phyloP scores from a whole-genome alignment of 169 alveolate genomes.

The Plasmodium vinckei region DNA sequence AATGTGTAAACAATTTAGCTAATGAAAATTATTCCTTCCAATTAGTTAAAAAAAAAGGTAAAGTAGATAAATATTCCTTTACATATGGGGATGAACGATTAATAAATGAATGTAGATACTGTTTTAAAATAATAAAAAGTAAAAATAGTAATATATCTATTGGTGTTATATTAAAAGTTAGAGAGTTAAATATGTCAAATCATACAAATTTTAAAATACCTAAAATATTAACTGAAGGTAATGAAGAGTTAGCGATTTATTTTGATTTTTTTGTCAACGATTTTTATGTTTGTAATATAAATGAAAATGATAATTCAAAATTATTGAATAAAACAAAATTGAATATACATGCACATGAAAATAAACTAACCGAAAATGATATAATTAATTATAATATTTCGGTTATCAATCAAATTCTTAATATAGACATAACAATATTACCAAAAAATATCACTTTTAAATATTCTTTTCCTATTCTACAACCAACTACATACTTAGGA shows the following conservation, averaged over 20 bases:
- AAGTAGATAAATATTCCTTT: conserved; percentile 27
- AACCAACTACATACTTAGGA: conserved; percentile 44
- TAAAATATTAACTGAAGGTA: conserved; percentile 6
- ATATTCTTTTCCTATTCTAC: conserved; percentile 34
- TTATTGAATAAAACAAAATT: conserved; percentile 59
- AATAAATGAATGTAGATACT: conserved; percentile 45
- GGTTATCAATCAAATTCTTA: conserved; percentile 40
- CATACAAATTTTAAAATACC: conserved; percentile 41
- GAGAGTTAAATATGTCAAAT: conserved; percentile 15
- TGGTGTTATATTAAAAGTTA: conserved; percentile 45
- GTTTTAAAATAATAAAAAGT: conserved; percentile 38
- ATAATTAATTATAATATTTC: conserved; percentile 29
- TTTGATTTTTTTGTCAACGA: conserved; percentile 74
- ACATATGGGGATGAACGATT: conserved; percentile 69
- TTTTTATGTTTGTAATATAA: conserved; percentile 62
- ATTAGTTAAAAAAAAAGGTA: conserved; percentile 46
- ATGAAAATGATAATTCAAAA: conserved; percentile 13
- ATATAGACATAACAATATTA: conserved; percentile 36
- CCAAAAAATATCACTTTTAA: conserved; percentile 38
- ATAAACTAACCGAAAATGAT: conserved; percentile 45
- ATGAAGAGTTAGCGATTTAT: conserved; percentile 34
- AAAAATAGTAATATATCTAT: conserved; percentile 58
- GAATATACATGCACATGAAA: conserved; percentile 67
- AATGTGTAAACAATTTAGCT: conserved; percentile 34
- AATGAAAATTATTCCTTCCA: conserved; percentile 50